Evolutionary conservation across 805 yeast genomes (phyloP).

Genomic region (Lipomyces yamadae): DNA sequence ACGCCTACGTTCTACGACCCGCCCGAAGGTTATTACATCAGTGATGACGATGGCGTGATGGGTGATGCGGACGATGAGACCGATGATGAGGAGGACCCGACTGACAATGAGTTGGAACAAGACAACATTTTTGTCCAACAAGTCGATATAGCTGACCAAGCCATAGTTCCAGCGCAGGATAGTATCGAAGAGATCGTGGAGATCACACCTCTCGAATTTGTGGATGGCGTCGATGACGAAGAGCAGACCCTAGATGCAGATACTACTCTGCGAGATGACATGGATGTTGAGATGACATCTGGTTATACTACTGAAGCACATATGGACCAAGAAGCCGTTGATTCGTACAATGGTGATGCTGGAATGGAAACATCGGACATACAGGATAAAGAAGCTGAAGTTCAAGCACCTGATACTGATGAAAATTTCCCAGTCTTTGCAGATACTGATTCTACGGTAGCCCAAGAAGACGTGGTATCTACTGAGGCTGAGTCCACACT

Average conservation of each 20-base stretch:
- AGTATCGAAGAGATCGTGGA: conserved; percentile 12
- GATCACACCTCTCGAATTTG: conserved; percentile 10
- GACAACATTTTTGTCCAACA: conserved; percentile 3
- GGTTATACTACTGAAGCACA: not conserved
- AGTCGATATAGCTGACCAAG: not conserved
- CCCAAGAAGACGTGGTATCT: not conserved
- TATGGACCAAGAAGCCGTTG: not conserved
- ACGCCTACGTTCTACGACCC: conserved; percentile 32
- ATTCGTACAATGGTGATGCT: not conserved
- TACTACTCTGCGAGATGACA: conserved; percentile 20
- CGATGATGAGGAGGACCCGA: conserved; percentile 13
- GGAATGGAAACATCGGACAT: not conserved
- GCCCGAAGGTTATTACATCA: conserved; percentile 33
- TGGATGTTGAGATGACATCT: conserved; percentile 10
- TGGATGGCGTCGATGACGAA: not conserved
- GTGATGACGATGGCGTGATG: conserved; percentile 31
- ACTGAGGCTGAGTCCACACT: not conserved
- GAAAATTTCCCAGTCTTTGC: not conserved
- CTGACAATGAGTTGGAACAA: conserved; percentile 12
- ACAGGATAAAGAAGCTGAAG: not conserved
- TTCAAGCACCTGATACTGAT: not conserved
- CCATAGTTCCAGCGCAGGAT: not conserved
- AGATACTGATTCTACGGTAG: not conserved
- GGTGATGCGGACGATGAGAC: conserved; percentile 29
- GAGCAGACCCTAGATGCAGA: conserved; percentile 14